Conservation (phyloP, 306 rosid species). For the Quercus aquifolioides region DNA sequence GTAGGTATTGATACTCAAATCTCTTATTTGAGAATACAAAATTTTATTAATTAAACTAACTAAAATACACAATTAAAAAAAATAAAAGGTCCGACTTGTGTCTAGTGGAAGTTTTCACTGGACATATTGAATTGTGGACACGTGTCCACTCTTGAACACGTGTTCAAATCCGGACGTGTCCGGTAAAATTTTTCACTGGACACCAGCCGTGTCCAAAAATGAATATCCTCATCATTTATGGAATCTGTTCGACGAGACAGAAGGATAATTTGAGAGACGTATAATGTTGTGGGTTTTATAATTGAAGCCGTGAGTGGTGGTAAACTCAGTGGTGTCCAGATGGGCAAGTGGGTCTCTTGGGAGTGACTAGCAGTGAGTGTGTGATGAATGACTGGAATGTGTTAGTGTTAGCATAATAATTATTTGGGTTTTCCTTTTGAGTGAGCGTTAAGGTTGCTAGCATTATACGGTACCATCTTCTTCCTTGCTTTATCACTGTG, state of each 20-base stretch:
- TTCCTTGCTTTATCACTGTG: not conserved
- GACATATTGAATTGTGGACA: too few relatives aligned
- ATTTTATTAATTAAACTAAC: rapidly evolving
- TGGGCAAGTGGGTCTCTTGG: not conserved
- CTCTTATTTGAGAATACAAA: rapidly evolving
- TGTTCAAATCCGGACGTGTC: too few relatives aligned
- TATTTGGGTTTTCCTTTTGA: not conserved
- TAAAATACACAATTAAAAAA: too few relatives aligned
- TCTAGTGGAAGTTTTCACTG: too few relatives aligned
- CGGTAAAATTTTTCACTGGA: too few relatives aligned
- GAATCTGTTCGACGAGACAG: not conserved
- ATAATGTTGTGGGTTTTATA: not conserved
- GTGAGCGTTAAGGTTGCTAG: not conserved
- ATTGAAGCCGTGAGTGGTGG: slow-evolving; percentile 12
- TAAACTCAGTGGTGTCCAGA: not conserved
- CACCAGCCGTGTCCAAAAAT: not conserved
- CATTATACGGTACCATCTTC: not conserved
- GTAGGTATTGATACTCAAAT: rapidly evolving
- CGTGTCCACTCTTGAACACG: too few relatives aligned
- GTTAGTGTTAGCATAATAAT: not conserved
- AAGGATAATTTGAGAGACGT: not conserved
- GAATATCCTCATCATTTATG: not conserved
- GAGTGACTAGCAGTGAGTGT: not conserved
- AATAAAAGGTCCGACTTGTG: too few relatives aligned
- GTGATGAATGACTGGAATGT: too few relatives aligned